These are phyloP conservation scores for Calcarisporium arbuscula DNA, from an alignment of 2,329 filamentous ascomycete species.

Conservation along the genomic window DNA sequence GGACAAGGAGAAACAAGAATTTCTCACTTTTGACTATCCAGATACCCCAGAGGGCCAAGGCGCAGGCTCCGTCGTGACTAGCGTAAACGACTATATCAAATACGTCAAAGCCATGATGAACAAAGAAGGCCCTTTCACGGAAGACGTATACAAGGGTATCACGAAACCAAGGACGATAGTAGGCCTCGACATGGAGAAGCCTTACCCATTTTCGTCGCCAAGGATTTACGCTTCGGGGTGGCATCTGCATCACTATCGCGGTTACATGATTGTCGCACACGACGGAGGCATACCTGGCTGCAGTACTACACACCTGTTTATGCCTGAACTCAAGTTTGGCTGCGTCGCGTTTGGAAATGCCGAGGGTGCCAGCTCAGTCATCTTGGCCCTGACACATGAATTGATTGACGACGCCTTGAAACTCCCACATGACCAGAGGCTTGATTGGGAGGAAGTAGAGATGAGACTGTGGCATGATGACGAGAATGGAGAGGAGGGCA, in stretches of 20 bases:
- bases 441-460: not conserved
- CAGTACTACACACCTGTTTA: constrained; percentile 18
- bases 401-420: constrained; percentile 14
- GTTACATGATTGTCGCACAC: constrained; percentile 17
- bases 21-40: constrained; percentile 2
- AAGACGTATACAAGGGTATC: constrained; percentile 17
- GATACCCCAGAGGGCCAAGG: constrained; percentile 21
- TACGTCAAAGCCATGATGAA: constrained; percentile 22
- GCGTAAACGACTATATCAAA: constrained; percentile 21
- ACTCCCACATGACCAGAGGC: not conserved
- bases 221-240: constrained; percentile 15
- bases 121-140: constrained; percentile 14
- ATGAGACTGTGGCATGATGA: constrained; percentile 3
- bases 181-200: constrained; percentile 7
- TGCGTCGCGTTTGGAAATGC: constrained; percentile 19
- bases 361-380: constrained; percentile 9
- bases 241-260: constrained; percentile 16
- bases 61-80: constrained; percentile 21
- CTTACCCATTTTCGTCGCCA: constrained; percentile 8
- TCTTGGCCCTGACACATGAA: constrained; percentile 12
- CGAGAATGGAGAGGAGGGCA: not conserved
- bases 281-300: constrained; percentile 19
- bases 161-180: constrained; percentile 12
- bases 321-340: constrained; percentile 19
- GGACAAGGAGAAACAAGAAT: constrained; percentile 7